phyloP scores from a whole-genome alignment of 768 basidiomycete genomes.

The Tricholomella constricta region DNA sequence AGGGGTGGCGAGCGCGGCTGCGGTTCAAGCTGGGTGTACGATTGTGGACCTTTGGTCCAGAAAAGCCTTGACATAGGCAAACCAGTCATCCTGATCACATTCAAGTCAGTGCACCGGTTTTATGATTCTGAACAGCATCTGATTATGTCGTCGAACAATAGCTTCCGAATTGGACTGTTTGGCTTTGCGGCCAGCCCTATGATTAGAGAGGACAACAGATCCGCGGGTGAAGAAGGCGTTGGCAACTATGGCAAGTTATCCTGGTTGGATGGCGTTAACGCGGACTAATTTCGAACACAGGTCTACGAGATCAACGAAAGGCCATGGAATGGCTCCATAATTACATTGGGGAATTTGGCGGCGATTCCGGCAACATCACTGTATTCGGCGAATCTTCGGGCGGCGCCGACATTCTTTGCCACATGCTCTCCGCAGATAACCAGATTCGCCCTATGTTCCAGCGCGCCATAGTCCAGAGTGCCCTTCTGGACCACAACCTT shows the following conservation, averaged over 20 bases:
- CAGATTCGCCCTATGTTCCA: constrained; percentile 61
- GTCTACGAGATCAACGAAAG: constrained; percentile 63
- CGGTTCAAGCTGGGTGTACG: constrained; percentile 78
- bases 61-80: constrained; percentile 63
- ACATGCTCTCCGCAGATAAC: constrained; percentile 67
- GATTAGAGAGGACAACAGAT: constrained; percentile 67
- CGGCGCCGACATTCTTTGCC: constrained; percentile 59
- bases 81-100: constrained; percentile 70
- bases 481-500: constrained; percentile 61
- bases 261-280: background rate
- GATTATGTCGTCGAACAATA: constrained; percentile 25
- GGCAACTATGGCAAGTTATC: constrained; percentile 70
- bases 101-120: constrained; percentile 58
- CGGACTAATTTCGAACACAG: constrained; percentile 31
- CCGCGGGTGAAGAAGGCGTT: constrained; percentile 66
- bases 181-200: constrained; percentile 72
- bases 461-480: constrained; percentile 77
- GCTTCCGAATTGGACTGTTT: constrained; percentile 76
- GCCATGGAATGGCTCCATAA: constrained; percentile 66
- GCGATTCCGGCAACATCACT: constrained; percentile 61
- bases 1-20: constrained; percentile 75
- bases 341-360: constrained; percentile 66
- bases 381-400: constrained; percentile 54
- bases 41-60: constrained; percentile 70
- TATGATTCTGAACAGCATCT: background rate